phyloP scores from a whole-genome alignment of 371 early-diverging fungal species.

The Circinella umbellata region DNA sequence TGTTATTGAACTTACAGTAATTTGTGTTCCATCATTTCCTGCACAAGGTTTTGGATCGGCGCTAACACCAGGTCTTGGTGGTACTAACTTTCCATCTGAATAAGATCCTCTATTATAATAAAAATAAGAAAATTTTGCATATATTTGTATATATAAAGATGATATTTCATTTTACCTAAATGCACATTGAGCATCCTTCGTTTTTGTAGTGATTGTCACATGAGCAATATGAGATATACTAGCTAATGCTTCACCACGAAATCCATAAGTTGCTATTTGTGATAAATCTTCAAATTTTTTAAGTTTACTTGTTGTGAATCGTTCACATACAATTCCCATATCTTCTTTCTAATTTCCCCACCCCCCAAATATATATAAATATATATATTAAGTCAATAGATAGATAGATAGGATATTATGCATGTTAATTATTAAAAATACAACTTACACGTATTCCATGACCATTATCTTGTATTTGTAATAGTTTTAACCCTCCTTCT shows the following conservation, averaged over 20 bases:
- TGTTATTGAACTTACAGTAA: conserved; percentile 60
- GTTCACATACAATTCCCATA: conserved; percentile 86
- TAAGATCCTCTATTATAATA: conserved; percentile 70
- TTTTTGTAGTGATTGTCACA: conserved; percentile 89
- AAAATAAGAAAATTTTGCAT: background rate
- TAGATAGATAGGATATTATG: background rate
- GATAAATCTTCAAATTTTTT: conserved; percentile 85
- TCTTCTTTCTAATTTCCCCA: conserved; percentile 70
- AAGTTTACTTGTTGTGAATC: conserved; percentile 97
- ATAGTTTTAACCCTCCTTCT: conserved; percentile 89
- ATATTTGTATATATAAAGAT: no score
- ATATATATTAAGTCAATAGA: background rate
- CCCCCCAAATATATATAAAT: background rate
- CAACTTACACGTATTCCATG: conserved; percentile 82
- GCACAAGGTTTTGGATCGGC: conserved; percentile 90
- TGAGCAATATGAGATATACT: conserved; percentile 95
- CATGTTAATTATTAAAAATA: no score
- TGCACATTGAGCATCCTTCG: conserved; percentile 80
- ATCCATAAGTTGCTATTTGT: conserved; percentile 93
- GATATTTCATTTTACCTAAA: conserved; percentile 58
- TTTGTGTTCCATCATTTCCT: conserved; percentile 91
- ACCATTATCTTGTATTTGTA: conserved; percentile 98
- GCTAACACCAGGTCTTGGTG: conserved; percentile 70
- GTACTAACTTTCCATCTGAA: conserved; percentile 81
- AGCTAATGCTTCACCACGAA: conserved; percentile 98